phyloP scores from a whole-genome alignment of 768 basidiomycete species.

The Mycena indigotica region DNA sequence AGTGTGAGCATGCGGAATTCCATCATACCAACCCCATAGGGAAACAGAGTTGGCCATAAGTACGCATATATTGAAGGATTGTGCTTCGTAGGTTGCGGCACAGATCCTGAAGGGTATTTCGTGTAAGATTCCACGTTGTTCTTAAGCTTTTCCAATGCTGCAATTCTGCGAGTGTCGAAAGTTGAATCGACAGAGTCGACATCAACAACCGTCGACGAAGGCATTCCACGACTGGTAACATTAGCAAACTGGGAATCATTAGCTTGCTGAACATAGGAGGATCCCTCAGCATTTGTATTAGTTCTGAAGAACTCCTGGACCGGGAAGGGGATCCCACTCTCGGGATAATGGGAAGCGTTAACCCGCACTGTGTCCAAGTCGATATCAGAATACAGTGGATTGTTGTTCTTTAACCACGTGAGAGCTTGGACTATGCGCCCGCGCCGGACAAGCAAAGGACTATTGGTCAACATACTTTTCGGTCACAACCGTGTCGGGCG shows the following conservation, averaged over 20 bases:
- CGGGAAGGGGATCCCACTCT: conserved; percentile 8
- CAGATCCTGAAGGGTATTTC: neutral
- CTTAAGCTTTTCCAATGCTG: neutral
- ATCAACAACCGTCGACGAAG: no score
- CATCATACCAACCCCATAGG: conserved; percentile 13
- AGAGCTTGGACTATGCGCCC: conserved; percentile 4
- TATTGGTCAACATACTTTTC: conserved; percentile 8
- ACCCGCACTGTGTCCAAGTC: conserved; percentile 3
- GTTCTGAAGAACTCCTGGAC: no score
- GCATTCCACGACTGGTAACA: conserved; percentile 6
- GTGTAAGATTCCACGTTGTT: neutral
- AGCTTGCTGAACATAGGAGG: no score
- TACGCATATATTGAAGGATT: conserved; percentile 19
- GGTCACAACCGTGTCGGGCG: neutral
- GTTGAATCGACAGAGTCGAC: neutral
- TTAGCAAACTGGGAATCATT: conserved; percentile 8
- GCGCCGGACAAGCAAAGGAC: conserved; percentile 17
- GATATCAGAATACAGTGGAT: conserved; percentile 18
- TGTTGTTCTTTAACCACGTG: conserved; percentile 18
- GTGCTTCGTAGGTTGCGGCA: conserved; percentile 2
- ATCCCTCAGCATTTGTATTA: no score
- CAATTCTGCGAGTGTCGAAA: neutral
- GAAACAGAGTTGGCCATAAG: conserved; percentile 18
- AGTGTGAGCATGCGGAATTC: conserved; percentile 7
- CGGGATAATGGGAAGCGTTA: conserved; percentile 17